These are phyloP conservation scores for Eragrostis curvula DNA, from an alignment of 176 grass and related monocot genomes.

Conservation along the genomic window DNA sequence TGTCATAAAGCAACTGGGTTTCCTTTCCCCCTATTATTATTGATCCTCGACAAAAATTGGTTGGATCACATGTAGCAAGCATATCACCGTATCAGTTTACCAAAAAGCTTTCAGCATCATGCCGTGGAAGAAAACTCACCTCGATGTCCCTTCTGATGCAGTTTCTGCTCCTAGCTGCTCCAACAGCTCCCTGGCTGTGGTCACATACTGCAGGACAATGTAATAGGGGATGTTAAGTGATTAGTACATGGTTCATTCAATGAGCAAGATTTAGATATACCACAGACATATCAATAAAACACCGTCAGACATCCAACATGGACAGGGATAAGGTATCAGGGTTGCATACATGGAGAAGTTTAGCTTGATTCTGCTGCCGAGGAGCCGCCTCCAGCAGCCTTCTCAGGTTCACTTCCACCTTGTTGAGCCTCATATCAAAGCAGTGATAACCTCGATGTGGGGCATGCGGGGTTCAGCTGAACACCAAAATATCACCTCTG, in stretches of 20 bases:
- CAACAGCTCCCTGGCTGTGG: conserved; percentile 84
- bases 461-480: neutral
- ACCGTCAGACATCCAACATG: neutral
- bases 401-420: conserved; percentile 88
- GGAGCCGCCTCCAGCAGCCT: conserved; percentile 84
- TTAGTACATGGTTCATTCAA: neutral
- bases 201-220: conserved; percentile 84
- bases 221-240: conserved; percentile 32
- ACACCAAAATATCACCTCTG: neutral
- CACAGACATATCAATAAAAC: neutral
- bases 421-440: conserved; percentile 70
- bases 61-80: neutral
- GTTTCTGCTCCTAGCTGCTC: conserved; percentile 83
- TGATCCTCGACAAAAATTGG: neutral
- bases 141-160: conserved; percentile 70
- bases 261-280: conserved; percentile 21
- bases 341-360: conserved; percentile 73
- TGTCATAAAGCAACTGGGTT: neutral
- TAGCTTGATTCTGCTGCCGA: conserved; percentile 79
- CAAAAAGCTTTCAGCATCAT: neutral
- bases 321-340: neutral
- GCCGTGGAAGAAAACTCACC: conserved; percentile 1
- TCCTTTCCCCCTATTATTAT: neutral
- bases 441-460: neutral
- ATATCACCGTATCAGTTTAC: conserved; percentile 3